Evolutionary conservation across 345 rosid species (phyloP), one percentile per base, ranked within the genome.

Genomic region (Draba incana): DNA sequence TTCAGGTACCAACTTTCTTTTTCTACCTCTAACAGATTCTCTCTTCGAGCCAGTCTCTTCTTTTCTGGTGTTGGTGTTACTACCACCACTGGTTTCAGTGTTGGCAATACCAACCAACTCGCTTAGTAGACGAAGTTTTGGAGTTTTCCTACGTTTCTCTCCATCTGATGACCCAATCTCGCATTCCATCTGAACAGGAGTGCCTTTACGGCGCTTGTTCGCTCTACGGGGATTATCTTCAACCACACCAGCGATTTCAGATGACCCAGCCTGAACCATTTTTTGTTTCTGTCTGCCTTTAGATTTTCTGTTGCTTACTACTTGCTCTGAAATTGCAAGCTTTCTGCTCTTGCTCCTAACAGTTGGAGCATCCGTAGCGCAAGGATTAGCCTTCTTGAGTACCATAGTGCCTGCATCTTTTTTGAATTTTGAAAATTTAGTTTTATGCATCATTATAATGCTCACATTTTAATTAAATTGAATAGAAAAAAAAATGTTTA

Each of bases 101-200:
- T 71, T 84, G 43, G 58, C 66, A 69, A 77, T 73, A 72, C 80
- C 69, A 78, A 90, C 60, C 78, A 94, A 80, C 33, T 94, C 99
- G n/a, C 87, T 84, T 37, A 94, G 78, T 68, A 82, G 78, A 64
- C 92, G 89, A 65, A 86, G 73, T 77, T 89, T 94, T 45, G 84
- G 82, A 54, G 80, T 41, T 86, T 81, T 89, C 55, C 81, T 86
- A 13, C 86, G 87, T 72, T 75, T 88, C 70, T 64, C 59, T 64
- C 86, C 62, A 75, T 86, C 92, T 43, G 89, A 81, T 63, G 93
- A 84, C 27, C 62, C 72, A 41, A 66, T 66, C 41, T 81, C 82
- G 37, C 56, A 15, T 37, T 79, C 79, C 49, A 56, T 37, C 12
- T 79, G 77, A 79, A 79, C 57, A 58, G 45, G 75, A n/a, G 72